These are phyloP conservation scores for Lepraria neglecta DNA, from an alignment of 495 filamentous ascomycete genomes.

Conservation along the genomic window DNA sequence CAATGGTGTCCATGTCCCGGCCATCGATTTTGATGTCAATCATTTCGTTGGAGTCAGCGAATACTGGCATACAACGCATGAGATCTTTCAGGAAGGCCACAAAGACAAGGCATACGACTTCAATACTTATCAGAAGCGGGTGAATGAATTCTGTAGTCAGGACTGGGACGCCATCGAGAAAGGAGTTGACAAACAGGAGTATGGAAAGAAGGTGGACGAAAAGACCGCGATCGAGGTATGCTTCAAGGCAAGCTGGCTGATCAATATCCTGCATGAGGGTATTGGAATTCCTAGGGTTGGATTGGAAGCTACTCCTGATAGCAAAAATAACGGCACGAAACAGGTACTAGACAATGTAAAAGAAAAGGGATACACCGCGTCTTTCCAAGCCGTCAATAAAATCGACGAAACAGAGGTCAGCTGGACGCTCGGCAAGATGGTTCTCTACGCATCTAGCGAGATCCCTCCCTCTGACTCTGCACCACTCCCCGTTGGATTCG, in stretches of 20 bases:
- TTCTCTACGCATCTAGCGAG: slow-evolving; percentile 92
- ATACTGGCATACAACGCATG: slow-evolving; percentile 98
- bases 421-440: slow-evolving; percentile 96
- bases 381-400: slow-evolving; percentile 92
- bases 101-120: slow-evolving; percentile 88
- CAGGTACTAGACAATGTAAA: slow-evolving; percentile 62
- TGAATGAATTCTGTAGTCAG: slow-evolving; percentile 76
- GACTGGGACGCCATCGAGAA: slow-evolving; percentile 70
- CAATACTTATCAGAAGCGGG: slow-evolving; percentile 77
- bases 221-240: slow-evolving; percentile 77
- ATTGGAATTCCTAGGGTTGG: slow-evolving; percentile 91
- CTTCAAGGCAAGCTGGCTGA: slow-evolving; percentile 97
- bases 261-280: slow-evolving; percentile 90
- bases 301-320: slow-evolving; percentile 52
- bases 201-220: slow-evolving; percentile 70
- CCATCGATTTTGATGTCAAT: slow-evolving; percentile 96
- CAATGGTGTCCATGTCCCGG: slow-evolving; percentile 82
- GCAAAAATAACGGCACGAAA: slow-evolving; percentile 65
- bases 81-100: slow-evolving; percentile 76
- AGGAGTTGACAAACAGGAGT: slow-evolving; percentile 56
- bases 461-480: slow-evolving; percentile 57
- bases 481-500: slow-evolving; percentile 78
- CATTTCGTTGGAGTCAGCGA: slow-evolving; percentile 98
- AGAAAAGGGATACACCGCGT: slow-evolving; percentile 72
- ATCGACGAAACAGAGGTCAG: slow-evolving; percentile 90